A percentile compares a stretch with the other conserved stretches of the same genome.
Evolutionary conservation across 805 yeast species (phyloP).

Genomic region (Starmerella riodocensis): DNA sequence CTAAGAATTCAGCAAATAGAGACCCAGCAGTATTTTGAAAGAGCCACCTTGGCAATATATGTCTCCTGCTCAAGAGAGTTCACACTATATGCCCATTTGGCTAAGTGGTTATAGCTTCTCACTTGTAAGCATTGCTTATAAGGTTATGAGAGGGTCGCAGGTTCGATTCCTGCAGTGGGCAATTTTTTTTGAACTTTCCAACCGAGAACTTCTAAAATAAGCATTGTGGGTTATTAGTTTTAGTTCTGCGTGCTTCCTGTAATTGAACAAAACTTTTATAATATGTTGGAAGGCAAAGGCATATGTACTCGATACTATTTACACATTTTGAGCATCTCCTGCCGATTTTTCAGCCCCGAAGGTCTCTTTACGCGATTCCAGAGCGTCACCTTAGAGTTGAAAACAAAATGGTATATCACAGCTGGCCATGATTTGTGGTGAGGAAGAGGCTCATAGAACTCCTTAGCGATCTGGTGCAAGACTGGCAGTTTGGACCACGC

Average conservation of each 20-base stretch:
- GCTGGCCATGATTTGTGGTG: slow-evolving; percentile 64
- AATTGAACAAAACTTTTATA: no score
- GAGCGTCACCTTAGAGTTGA: slow-evolving; percentile 52
- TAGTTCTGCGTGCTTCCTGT: no score
- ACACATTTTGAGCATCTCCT: slow-evolving; percentile 2
- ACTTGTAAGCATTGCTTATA: slow-evolving; percentile 12
- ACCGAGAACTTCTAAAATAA: no score
- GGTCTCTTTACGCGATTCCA: slow-evolving; percentile 71
- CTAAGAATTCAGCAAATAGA: no score
- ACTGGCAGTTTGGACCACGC: slow-evolving; percentile 75
- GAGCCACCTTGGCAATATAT: no score
- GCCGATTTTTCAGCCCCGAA: slow-evolving; percentile 9
- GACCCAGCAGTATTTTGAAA: no score
- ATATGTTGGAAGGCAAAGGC: no score
- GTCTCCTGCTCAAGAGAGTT: no score
- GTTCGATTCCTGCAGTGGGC: slow-evolving; percentile 23
- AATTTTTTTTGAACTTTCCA: slow-evolving; percentile 2
- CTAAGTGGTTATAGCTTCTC: slow-evolving; percentile 22
- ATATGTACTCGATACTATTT: no score
- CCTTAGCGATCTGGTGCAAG: slow-evolving; percentile 54
- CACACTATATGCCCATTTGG: slow-evolving; percentile 15
- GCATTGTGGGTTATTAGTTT: no score
- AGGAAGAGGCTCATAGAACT: slow-evolving; percentile 73
- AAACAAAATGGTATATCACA: slow-evolving; percentile 58
- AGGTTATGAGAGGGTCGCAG: slow-evolving; percentile 20